Conservation (phyloP, 208 protist genomes). For the Leishmania lainsoni region DNA sequence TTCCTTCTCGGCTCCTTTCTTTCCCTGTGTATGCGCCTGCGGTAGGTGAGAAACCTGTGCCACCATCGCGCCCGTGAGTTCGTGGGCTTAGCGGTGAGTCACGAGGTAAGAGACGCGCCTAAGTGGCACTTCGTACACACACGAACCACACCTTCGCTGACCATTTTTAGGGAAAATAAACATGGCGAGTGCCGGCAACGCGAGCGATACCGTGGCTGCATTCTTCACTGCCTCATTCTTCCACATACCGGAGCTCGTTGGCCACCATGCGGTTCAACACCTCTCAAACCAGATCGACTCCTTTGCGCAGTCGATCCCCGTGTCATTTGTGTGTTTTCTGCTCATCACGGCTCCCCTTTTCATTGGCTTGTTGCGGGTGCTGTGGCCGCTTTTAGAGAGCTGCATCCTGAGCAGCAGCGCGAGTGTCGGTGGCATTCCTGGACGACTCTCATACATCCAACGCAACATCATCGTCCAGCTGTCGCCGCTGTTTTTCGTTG, state of each 20-base stretch:
- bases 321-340: constrained; percentile 10
- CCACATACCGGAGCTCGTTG: not conserved
- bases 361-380: constrained; percentile 17
- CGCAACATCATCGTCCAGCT: constrained; percentile 26
- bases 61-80: not conserved
- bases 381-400: constrained; percentile 22
- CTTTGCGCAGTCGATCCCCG: not conserved
- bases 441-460: constrained; percentile 2
- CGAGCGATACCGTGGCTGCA: not conserved
- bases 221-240: not conserved
- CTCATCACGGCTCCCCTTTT: constrained; percentile 31
- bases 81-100: not conserved
- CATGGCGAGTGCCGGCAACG: not conserved
- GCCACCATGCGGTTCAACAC: not conserved
- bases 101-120: not conserved
- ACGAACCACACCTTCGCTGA: not conserved
- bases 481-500: not conserved
- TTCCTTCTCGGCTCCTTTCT: not conserved
- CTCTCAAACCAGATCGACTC: not conserved
- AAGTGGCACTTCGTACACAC: not conserved
- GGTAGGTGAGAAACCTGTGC: not conserved
- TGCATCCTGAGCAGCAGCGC: not conserved
- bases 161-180: not conserved
- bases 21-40: not conserved
- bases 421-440: not conserved